Conservation (phyloP, 805 yeast species). For the Clavispora carvajalis region DNA sequence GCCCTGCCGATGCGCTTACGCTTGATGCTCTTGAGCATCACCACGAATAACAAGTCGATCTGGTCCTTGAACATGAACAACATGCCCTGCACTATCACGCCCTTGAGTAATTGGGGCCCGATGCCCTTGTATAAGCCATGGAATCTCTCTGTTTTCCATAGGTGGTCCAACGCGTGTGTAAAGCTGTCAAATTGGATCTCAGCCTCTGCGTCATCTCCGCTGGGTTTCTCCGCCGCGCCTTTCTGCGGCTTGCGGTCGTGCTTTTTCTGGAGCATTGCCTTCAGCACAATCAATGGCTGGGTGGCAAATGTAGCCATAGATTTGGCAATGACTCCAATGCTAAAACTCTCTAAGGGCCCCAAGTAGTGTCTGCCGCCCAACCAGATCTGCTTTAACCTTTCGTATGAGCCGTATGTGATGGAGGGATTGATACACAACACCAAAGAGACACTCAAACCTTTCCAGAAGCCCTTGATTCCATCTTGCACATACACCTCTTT, state of each 20-base stretch:
- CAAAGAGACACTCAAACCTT: constrained; percentile 74
- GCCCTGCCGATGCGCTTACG: neutral
- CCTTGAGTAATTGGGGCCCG: constrained; percentile 75
- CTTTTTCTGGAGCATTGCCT: constrained; percentile 69
- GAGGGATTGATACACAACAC: constrained; percentile 80
- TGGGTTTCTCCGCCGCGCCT: too few relatives aligned
- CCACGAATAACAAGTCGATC: constrained; percentile 37
- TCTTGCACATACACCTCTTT: constrained; percentile 54
- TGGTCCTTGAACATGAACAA: constrained; percentile 79
- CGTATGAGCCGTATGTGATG: constrained; percentile 79
- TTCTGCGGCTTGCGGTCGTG: constrained; percentile 20
- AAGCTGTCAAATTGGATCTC: constrained; percentile 49
- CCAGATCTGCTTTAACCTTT: constrained; percentile 53
- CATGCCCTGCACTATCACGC: constrained; percentile 78
- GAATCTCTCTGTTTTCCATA: constrained; percentile 61
- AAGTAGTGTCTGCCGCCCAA: constrained; percentile 40
- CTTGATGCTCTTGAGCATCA: constrained; percentile 18
- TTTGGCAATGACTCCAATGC: constrained; percentile 76
- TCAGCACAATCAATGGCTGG: constrained; percentile 81
- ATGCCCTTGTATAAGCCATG: constrained; percentile 73
- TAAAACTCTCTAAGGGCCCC: constrained; percentile 59
- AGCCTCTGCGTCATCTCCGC: constrained; percentile 23
- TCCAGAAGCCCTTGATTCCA: constrained; percentile 73
- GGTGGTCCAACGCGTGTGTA: constrained; percentile 55
- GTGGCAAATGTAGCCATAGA: constrained; percentile 74